Evolutionary conservation across 495 filamentous ascomycete genomes (phyloP).

Genomic region (Talaromyces nanjingensis): DNA sequence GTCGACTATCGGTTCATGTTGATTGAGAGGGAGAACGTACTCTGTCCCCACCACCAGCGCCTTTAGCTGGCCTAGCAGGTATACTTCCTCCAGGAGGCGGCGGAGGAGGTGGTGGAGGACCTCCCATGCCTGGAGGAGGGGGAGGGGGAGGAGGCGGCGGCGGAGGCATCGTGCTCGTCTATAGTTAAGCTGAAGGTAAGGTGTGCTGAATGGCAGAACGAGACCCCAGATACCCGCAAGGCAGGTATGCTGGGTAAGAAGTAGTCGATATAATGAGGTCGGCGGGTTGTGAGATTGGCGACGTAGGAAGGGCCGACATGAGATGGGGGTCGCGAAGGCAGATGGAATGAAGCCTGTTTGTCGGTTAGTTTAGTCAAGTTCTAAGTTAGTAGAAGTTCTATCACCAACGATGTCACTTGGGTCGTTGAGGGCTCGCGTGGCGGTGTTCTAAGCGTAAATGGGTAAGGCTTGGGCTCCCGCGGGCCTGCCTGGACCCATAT

Average conservation of each 20-base stretch:
- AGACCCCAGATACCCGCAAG: slow-evolving; percentile 8
- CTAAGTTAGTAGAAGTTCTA: neutral
- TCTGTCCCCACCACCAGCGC: slow-evolving; percentile 42
- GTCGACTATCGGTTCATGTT: neutral
- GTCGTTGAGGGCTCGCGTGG: slow-evolving; percentile 3
- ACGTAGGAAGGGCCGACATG: neutral
- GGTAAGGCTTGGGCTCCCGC: slow-evolving; percentile 13
- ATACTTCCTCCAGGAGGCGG: slow-evolving; percentile 48
- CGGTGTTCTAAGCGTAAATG: slow-evolving; percentile 1
- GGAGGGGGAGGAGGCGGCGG: slow-evolving; percentile 68
- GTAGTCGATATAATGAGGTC: slow-evolving; percentile 7
- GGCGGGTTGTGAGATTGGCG: neutral
- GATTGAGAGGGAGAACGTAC: slow-evolving; percentile 34
- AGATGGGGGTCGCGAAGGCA: neutral
- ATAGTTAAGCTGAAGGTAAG: neutral
- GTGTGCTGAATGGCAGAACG: slow-evolving; percentile 8
- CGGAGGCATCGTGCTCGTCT: slow-evolving; percentile 47
- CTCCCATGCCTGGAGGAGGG: slow-evolving; percentile 54
- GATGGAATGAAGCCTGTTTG: neutral
- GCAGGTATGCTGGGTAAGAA: slow-evolving; percentile 11
- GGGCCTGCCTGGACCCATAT: slow-evolving; percentile 1
- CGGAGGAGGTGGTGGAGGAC: slow-evolving; percentile 62
- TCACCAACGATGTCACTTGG: slow-evolving; percentile 4
- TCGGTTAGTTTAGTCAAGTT: neutral
- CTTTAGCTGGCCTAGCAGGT: slow-evolving; percentile 40